Base-by-base conservation (phyloP, 306 rosid genomes). In the Potentilla sterilis region DNA sequence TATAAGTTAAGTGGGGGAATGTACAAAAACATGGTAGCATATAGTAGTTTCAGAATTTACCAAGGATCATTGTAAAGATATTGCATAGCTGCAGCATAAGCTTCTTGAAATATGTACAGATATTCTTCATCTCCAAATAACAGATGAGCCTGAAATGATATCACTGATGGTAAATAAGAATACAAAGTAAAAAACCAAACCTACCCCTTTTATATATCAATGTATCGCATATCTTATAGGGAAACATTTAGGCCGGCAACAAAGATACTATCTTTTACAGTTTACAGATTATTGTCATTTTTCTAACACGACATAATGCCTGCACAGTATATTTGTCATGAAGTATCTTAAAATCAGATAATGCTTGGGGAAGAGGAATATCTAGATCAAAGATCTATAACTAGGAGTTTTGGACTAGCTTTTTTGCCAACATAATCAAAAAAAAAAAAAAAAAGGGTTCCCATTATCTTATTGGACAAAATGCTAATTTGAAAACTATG, bases 61-160 rank as follows among this genome's bases (percentile, higher is more conserved):
- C 98, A 94, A 78, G 98, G 98, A 49, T 94, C 98, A 24, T 92
- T 92, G 82, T 85, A 87, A 74, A 94, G 96, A 84, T 92, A 85
- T 67, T 81, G 96, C 97, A 94, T 94, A 42, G 82, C 98, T 70
- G 98, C 97, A n/a, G 93, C 87, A 82, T 92, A 94, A 79, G 98
- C 98, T 90, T 92, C 98, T 85, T 90, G 95, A 80, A 94, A 94
- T 81, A 94, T 90, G 87, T 88, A 90, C 79, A 94, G 81, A 91
- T 92, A 94, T 77, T 94, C 98, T 79, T 94, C 98, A 70, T 94
- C 95, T 81, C 98, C 97, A 87, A 94, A 92, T 80, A 94, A 86
- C 55, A 94, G 76, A 85, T 94, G 88, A 52, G 98, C 98, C 98
- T 94, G 90, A 81, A 84, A 87, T 35, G 43, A 57, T 67, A 37